A percentile compares a stretch with the other conserved stretches of the same genome.
Evolutionary conservation across 495 filamentous ascomycete genomes (phyloP).

Genomic region (Neurospora sp.): DNA sequence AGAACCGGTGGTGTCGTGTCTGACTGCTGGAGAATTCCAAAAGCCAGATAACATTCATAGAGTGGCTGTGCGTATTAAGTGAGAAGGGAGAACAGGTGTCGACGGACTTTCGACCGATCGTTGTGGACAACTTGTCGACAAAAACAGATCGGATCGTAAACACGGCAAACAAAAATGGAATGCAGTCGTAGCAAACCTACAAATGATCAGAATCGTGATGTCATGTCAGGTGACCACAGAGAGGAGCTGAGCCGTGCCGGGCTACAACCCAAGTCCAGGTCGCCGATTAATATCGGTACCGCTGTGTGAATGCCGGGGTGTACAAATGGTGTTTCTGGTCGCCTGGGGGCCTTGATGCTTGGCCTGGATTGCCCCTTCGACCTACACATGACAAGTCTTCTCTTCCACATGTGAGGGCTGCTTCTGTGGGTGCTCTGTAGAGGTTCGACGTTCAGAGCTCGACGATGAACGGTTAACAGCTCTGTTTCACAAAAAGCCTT

Average conservation of each 20-base stretch:
- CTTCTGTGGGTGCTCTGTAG: not conserved
- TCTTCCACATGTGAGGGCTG: not conserved
- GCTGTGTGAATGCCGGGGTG: not conserved
- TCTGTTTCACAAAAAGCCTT: not conserved
- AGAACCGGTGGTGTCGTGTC: not conserved
- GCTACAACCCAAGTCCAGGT: not conserved
- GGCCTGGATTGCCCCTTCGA: not conserved
- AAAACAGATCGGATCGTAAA: not conserved
- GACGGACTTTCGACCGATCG: not conserved
- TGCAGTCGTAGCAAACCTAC: not conserved
- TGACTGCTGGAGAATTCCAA: not conserved
- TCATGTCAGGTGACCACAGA: not conserved
- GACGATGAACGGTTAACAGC: not conserved
- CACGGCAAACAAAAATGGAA: not conserved
- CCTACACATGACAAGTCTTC: not conserved
- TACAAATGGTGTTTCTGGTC: not conserved
- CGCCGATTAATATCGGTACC: not conserved
- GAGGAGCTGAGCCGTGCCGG: not conserved
- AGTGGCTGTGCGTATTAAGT: not conserved
- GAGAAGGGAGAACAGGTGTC: not conserved
- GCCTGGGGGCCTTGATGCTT: not conserved
- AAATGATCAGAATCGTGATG: not conserved
- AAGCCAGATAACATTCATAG: not conserved
- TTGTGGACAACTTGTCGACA: not conserved
- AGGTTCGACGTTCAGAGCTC: not conserved